Conservation (phyloP, 2,329 filamentous ascomycete genomes). For the Thelonectria discophora region DNA sequence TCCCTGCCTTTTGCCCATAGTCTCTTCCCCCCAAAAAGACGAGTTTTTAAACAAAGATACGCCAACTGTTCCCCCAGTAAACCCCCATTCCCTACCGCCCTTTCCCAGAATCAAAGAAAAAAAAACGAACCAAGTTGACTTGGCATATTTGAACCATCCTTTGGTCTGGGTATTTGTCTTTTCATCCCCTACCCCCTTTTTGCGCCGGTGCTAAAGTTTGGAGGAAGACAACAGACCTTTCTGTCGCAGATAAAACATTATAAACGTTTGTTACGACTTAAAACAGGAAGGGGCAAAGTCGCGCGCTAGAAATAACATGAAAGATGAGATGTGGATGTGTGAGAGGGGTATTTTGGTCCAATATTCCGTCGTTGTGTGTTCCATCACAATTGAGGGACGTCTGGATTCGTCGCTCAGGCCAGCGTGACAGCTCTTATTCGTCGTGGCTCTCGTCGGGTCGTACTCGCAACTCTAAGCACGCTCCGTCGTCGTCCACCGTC, state of each 20-base stretch:
- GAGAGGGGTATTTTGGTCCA: constrained; percentile 22
- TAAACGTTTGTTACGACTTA: no score
- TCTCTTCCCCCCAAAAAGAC: constrained; percentile 5
- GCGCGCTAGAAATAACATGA: constrained; percentile 34
- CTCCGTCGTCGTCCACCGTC: constrained; percentile 66
- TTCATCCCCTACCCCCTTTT: constrained; percentile 27
- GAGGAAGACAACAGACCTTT: constrained; percentile 37
- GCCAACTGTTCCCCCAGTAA: background rate
- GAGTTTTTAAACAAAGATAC: constrained; percentile 1
- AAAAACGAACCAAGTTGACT: background rate
- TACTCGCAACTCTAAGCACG: constrained; percentile 37
- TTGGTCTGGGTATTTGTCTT: constrained; percentile 25
- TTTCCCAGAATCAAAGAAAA: constrained; percentile 10
- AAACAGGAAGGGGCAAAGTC: no score
- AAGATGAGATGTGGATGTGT: constrained; percentile 18
- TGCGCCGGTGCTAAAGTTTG: constrained; percentile 41
- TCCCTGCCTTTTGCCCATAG: constrained; percentile 11
- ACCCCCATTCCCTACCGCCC: background rate
- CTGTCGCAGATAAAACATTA: no score
- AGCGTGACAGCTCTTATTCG: constrained; percentile 11
- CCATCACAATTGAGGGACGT: constrained; percentile 19
- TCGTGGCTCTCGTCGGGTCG: constrained; percentile 7
- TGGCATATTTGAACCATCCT: constrained; percentile 17
- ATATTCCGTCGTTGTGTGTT: background rate
- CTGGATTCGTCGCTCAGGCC: constrained; percentile 22